phyloP scores from a whole-genome alignment of 2,329 filamentous ascomycete species.

The Sclerotinia glacialis region DNA sequence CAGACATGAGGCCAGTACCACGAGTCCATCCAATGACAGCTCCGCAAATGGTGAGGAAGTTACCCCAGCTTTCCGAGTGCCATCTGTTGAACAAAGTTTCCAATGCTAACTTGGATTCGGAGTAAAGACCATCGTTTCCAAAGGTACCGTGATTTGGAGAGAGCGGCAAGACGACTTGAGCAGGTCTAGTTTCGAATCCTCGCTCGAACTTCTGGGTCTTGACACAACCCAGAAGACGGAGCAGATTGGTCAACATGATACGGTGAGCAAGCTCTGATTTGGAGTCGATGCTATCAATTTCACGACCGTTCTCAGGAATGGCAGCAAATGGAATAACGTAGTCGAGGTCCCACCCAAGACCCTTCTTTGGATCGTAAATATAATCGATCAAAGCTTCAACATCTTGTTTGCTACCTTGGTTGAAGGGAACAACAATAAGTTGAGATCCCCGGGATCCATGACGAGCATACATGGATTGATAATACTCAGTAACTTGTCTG shows the following conservation, averaged over 20 bases:
- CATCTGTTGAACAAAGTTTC: constrained; percentile 98
- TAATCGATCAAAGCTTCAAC: constrained; percentile 91
- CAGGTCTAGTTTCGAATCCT: constrained; percentile 90
- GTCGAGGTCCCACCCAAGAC: constrained; percentile 97
- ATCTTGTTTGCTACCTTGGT: constrained; percentile 97
- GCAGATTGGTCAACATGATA: constrained; percentile 97
- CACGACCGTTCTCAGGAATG: constrained; percentile 94
- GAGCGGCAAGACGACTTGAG: constrained; percentile 91
- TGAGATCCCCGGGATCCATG: constrained; percentile 92
- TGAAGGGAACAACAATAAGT: constrained; percentile 97
- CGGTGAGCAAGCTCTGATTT: constrained; percentile 97
- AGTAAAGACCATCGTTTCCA: constrained; percentile 95
- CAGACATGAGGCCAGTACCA: constrained; percentile 95
- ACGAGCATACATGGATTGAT: constrained; percentile 96
- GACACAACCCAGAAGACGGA: constrained; percentile 85
- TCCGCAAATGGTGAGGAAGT: constrained; percentile 97
- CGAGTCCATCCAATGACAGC: constrained; percentile 99
- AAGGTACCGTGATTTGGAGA: constrained; percentile 99
- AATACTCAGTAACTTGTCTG: constrained; percentile 96
- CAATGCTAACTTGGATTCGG: constrained; percentile 93
- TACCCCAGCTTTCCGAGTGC: constrained; percentile 96
- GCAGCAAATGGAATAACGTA: constrained; percentile 95
- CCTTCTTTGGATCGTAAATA: constrained; percentile 94
- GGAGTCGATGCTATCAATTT: constrained; percentile 95
- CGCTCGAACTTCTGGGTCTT: constrained; percentile 86